Conservation (phyloP, 169 alveolate species). For the Cryptosporidium felis region DNA sequence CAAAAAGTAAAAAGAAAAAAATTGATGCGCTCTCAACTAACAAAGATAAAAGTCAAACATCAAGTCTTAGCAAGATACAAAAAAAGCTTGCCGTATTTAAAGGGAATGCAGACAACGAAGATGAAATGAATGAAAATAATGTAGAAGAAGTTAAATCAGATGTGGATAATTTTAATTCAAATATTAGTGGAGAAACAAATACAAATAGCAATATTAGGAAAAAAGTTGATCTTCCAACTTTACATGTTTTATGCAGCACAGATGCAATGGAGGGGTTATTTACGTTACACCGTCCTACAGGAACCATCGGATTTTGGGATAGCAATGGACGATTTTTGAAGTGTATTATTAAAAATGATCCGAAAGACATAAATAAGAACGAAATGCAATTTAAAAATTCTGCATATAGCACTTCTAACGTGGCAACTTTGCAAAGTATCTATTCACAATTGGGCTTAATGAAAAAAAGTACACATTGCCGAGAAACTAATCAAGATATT, state of each 20-base stretch:
- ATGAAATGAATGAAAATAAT: not conserved
- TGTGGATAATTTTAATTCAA: too few species aligned
- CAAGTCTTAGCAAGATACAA: constrained; percentile 29
- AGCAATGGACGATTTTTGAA: constrained; percentile 70
- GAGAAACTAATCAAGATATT: constrained; percentile 33
- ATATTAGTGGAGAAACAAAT: not conserved
- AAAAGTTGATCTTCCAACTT: constrained; percentile 42
- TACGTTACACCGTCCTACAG: constrained; percentile 53
- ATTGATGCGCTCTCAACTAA: not conserved
- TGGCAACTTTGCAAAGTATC: constrained; percentile 55
- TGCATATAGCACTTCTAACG: not conserved
- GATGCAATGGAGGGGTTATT: constrained; percentile 71
- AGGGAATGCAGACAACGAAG: not conserved
- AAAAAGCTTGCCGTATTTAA: constrained; percentile 35
- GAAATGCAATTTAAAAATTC: not conserved
- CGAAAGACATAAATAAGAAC: not conserved
- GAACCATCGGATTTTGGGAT: constrained; percentile 70
- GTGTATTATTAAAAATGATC: constrained; percentile 31
- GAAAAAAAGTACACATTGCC: constrained; percentile 41
- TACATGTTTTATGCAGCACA: constrained; percentile 58
- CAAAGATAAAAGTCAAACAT: not conserved
- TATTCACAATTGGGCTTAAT: constrained; percentile 41
- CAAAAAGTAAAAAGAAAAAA: constrained; percentile 1
- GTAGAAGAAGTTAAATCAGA: not conserved
- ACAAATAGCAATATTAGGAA: not conserved